Evolutionary conservation across 768 basidiomycete genomes (phyloP).

Genomic region (Phylloporus rhodoxanthus): DNA sequence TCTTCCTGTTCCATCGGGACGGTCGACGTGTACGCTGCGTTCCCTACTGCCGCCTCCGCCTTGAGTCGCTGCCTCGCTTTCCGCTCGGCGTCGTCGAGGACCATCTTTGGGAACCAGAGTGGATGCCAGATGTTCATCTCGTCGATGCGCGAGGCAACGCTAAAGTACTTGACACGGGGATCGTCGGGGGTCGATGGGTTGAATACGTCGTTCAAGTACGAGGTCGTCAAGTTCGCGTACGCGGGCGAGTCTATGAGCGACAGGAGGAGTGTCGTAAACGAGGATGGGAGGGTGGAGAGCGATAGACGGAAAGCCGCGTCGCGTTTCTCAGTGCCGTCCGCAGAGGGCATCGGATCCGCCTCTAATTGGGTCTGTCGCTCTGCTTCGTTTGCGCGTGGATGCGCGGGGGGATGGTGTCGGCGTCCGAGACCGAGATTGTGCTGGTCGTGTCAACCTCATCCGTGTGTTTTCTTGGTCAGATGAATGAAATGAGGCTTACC

Average conservation of each 20-base stretch:
- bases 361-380: not conserved
- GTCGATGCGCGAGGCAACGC: constrained; percentile 74
- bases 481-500: constrained; percentile 38
- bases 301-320: constrained; percentile 41
- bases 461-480: constrained; percentile 5
- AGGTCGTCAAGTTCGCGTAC: constrained; percentile 86
- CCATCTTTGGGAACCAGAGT: constrained; percentile 93
- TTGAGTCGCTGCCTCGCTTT: constrained; percentile 44
- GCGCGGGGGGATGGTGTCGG: constrained; percentile 27
- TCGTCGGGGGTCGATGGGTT: constrained; percentile 79
- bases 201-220: constrained; percentile 73
- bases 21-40: constrained; percentile 8
- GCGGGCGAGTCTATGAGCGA: constrained; percentile 93
- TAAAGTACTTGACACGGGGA: constrained; percentile 84
- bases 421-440: constrained; percentile 91
- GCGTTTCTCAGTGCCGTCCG: constrained; percentile 16
- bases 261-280: constrained; percentile 82
- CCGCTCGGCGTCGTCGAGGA: constrained; percentile 80
- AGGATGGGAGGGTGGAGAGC: constrained; percentile 65
- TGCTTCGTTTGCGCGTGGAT: not conserved
- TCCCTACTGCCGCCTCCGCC: constrained; percentile 12
- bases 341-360: not conserved
- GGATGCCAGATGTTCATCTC: constrained; percentile 81
- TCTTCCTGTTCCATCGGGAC: constrained; percentile 43
- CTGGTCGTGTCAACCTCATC: constrained; percentile 34